Percentiles rank a stretch among this genome's conserved stretches.
These are phyloP conservation scores for Leccinellum albellum DNA, from an alignment of 768 basidiomycete species.

Conservation along the genomic window DNA sequence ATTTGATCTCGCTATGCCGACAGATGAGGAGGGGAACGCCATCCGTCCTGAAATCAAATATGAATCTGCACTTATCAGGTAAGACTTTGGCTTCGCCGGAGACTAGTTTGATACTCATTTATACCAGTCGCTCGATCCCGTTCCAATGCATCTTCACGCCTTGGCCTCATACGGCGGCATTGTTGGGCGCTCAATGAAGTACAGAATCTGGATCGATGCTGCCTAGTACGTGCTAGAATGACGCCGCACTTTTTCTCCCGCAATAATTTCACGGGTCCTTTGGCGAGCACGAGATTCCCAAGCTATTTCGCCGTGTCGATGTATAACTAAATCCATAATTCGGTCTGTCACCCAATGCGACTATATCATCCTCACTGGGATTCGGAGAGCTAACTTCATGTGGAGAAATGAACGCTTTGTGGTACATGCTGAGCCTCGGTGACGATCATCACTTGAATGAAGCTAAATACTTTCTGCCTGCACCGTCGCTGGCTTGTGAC, in stretches of 20 bases:
- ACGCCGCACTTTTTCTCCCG: neutral
- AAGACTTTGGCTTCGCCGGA: neutral
- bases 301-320: neutral
- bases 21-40: neutral
- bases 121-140: neutral
- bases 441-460: neutral
- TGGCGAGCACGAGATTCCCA: neutral
- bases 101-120: neutral
- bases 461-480: neutral
- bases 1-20: slow-evolving; percentile 3
- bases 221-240: neutral
- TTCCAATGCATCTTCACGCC: slow-evolving; percentile 1
- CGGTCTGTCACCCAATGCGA: neutral
- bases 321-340: neutral
- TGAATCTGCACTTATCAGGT: slow-evolving; percentile 2
- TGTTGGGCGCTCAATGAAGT: neutral
- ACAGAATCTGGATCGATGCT: neutral
- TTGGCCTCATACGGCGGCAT: neutral
- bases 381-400: neutral
- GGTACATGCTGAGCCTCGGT: neutral
- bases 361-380: neutral
- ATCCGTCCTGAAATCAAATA: neutral
- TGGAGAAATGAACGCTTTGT: neutral
- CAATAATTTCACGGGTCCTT: neutral
- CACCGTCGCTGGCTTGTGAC: neutral